Evolutionary conservation across 805 yeast species (phyloP).

Genomic region (Maudiozyma serrabonitensis): DNA sequence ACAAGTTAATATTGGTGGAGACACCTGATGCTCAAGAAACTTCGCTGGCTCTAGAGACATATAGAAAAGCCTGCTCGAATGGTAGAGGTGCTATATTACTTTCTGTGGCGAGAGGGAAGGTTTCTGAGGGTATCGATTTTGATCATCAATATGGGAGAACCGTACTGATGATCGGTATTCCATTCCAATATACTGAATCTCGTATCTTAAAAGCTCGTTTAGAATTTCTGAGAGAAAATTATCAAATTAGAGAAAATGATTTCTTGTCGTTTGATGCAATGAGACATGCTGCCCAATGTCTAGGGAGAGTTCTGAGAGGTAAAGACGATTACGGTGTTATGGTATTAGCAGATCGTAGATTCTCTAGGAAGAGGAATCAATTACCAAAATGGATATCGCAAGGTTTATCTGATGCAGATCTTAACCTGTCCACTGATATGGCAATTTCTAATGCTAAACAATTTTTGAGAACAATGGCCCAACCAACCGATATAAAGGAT

Average conservation of each 20-base stretch:
- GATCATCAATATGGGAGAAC: constrained; percentile 98
- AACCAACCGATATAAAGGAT: constrained; percentile 80
- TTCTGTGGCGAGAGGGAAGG: constrained; percentile 98
- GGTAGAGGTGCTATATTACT: constrained; percentile 95
- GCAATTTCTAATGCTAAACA: constrained; percentile 91
- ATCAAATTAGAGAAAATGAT: constrained; percentile 86
- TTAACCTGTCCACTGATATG: constrained; percentile 92
- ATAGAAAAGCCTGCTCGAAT: constrained; percentile 90
- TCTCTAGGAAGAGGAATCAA: constrained; percentile 75
- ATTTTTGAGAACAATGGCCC: constrained; percentile 87
- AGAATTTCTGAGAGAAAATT: constrained; percentile 88
- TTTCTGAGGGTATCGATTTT: constrained; percentile 97
- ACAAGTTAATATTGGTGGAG: constrained; percentile 87
- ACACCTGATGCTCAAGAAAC: constrained; percentile 99
- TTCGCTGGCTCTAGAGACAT: constrained; percentile 87
- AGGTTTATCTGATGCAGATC: constrained; percentile 83
- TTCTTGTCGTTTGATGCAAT: constrained; percentile 96
- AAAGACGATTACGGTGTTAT: constrained; percentile 97
- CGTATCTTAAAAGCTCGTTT: constrained; percentile 89
- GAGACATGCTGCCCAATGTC: constrained; percentile 99
- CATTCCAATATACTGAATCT: constrained; percentile 97
- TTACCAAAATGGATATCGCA: constrained; percentile 97
- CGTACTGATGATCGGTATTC: constrained; percentile 97
- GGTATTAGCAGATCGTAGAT: constrained; percentile 94
- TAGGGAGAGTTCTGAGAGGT: constrained; percentile 95